Evolutionary conservation across 805 yeast genomes (phyloP).

Genomic region (Starmera pachycereana): DNA sequence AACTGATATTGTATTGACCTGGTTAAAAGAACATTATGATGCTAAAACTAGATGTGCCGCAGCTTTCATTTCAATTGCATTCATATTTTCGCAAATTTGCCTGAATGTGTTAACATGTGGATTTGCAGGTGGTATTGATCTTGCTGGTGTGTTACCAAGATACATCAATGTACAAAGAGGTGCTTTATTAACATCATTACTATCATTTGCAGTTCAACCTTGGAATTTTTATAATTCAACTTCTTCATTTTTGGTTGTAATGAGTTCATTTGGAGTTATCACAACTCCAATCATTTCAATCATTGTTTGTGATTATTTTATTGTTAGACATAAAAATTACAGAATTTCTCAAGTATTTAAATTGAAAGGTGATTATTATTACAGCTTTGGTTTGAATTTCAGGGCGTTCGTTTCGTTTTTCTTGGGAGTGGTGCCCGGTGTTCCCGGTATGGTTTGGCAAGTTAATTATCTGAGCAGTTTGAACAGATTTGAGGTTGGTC

Average conservation of each 20-base stretch:
- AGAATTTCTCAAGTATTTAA: conserved; percentile 26
- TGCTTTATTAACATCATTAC: conserved; percentile 19
- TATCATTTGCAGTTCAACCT: conserved; percentile 26
- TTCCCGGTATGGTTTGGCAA: conserved; percentile 37
- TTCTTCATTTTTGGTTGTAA: conserved; percentile 22
- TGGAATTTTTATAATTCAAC: conserved; percentile 26
- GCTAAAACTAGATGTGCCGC: conserved; percentile 26
- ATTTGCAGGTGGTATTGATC: conserved; percentile 27
- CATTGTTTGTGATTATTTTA: conserved; percentile 27
- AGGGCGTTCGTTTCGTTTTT: conserved; percentile 30
- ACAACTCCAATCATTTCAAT: conserved; percentile 27
- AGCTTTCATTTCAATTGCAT: conserved; percentile 24
- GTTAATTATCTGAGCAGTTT: conserved; percentile 15
- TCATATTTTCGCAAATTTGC: conserved; percentile 21
- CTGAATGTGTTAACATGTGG: conserved; percentile 24
- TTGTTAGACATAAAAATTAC: conserved; percentile 23
- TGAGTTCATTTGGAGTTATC: conserved; percentile 26
- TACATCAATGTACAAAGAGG: conserved; percentile 25
- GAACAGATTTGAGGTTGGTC: conserved; percentile 23
- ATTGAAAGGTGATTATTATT: conserved; percentile 22
- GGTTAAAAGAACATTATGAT: conserved; percentile 22
- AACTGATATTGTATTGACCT: conserved; percentile 19
- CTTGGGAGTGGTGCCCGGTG: conserved; percentile 33
- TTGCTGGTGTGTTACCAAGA: conserved; percentile 25
- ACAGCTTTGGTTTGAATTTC: conserved; percentile 32